Percentiles rank a stretch among this genome's conserved stretches.
Evolutionary conservation across 345 rosid species (phyloP).

Genomic region (Mangifera indica): DNA sequence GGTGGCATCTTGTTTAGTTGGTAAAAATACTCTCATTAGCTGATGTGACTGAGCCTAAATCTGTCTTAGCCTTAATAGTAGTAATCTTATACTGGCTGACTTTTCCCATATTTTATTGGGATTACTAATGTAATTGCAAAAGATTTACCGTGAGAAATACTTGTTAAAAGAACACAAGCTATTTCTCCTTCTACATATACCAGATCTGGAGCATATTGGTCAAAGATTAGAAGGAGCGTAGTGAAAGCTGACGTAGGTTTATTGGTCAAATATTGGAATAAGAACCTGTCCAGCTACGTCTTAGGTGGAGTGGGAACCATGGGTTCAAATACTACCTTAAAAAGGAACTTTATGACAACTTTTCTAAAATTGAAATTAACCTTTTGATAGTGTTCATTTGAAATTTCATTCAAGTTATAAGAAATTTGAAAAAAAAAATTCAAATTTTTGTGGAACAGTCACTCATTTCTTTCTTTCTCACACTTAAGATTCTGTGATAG

Average conservation of each 20-base stretch:
- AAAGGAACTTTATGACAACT: not conserved
- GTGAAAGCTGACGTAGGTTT: not conserved
- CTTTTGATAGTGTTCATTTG: not conserved
- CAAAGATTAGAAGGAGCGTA: not conserved
- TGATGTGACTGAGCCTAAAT: slow-evolving; percentile 21
- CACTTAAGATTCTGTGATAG: not conserved
- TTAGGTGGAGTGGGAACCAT: not conserved
- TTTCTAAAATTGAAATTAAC: not conserved
- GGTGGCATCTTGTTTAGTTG: not conserved
- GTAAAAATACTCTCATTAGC: slow-evolving; percentile 13
- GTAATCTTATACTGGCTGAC: slow-evolving; percentile 1
- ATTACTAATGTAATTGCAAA: not conserved
- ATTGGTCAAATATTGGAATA: slow-evolving; percentile 6
- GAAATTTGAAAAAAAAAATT: not conserved
- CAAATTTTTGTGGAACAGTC: not conserved
- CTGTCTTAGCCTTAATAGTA: slow-evolving; percentile 20
- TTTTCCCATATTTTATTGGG: not conserved
- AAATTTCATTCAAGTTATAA: not conserved
- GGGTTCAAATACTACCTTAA: not conserved
- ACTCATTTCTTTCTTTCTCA: not conserved
- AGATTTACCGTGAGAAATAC: not conserved
- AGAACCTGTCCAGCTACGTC: not conserved
- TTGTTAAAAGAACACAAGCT: not conserved
- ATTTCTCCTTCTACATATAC: not conserved
- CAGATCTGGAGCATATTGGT: not conserved